phyloP scores from a whole-genome alignment of 31 red algal genomes.

The Odonthalia washingtoniensis region DNA sequence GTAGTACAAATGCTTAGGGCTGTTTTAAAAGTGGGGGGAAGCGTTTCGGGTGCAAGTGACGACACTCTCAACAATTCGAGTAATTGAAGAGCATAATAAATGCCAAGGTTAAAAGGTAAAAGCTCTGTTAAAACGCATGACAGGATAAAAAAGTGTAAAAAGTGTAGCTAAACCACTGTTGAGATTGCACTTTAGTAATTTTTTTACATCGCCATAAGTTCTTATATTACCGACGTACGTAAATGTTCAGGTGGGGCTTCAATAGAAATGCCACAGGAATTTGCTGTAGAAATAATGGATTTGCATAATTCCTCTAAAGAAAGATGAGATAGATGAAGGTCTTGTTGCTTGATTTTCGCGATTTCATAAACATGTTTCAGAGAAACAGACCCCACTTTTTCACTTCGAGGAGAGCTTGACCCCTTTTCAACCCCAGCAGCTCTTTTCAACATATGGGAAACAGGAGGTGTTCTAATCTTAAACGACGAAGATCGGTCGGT shows the following conservation, averaged over 20 bases:
- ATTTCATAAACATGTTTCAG: conserved; percentile 90
- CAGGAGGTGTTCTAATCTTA: conserved; percentile 82
- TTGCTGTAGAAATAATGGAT: conserved; percentile 76
- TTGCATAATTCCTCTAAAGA: conserved; percentile 79
- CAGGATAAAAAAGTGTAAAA: too few species aligned
- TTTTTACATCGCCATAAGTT: too few species aligned
- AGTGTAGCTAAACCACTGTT: too few species aligned
- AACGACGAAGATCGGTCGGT: conserved; percentile 86
- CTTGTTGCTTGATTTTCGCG: conserved; percentile 83
- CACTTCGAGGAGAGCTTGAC: conserved; percentile 57
- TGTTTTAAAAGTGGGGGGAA: conserved; percentile 54
- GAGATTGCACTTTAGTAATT: too few species aligned
- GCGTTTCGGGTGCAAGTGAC: conserved; percentile 69
- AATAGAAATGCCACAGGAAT: conserved; percentile 72
- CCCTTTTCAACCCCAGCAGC: conserved; percentile 86
- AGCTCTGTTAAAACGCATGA: too few species aligned
- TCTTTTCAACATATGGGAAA: conserved; percentile 67
- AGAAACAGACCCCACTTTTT: conserved; percentile 65
- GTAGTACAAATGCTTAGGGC: conserved; percentile 35
- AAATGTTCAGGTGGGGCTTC: conserved; percentile 29
- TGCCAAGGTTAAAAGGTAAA: too few species aligned
- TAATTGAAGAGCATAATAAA: conserved; percentile 36
- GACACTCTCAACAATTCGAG: conserved; percentile 51
- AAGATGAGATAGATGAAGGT: conserved; percentile 79
- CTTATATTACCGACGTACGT: neutral